Conservation (phyloP, 306 rosid genomes). For the Medicago arabica region DNA sequence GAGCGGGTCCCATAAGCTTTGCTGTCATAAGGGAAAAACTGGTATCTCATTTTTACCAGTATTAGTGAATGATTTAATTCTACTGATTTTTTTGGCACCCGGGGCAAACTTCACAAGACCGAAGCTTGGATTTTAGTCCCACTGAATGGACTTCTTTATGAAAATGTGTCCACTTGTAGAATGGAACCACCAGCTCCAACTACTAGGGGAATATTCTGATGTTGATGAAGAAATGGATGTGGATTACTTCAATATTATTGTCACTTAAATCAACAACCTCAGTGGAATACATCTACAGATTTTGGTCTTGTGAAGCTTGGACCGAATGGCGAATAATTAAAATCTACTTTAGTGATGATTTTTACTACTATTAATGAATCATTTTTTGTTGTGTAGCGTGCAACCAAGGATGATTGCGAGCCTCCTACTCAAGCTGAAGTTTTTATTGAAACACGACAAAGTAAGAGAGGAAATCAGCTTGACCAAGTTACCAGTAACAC, state of each 20-base stretch:
- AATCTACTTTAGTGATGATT: neutral
- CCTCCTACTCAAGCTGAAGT: constrained; percentile 13
- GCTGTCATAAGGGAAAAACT: neutral
- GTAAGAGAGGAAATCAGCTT: neutral
- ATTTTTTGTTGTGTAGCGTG: constrained; percentile 3
- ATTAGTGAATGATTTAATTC: neutral
- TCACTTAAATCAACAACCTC: neutral
- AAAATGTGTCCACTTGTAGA: constrained; percentile 24
- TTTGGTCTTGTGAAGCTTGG: constrained; percentile 11
- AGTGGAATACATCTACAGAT: neutral
- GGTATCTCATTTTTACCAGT: neutral
- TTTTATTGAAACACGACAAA: constrained; percentile 16
- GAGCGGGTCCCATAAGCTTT: constrained; percentile 28
- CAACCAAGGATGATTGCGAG: neutral
- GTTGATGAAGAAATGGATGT: constrained; percentile 58
- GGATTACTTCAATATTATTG: constrained; percentile 56
- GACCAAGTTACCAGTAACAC: neutral
- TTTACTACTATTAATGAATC: neutral
- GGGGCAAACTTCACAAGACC: neutral
- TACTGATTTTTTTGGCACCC: neutral
- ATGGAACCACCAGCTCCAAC: constrained; percentile 32
- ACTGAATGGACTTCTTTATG: constrained; percentile 44
- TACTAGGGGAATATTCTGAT: constrained; percentile 42
- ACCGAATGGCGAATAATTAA: neutral
- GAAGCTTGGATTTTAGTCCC: neutral